phyloP scores from a whole-genome alignment of 2,329 filamentous ascomycete species.

The Fusarium pseudograminearum region DNA sequence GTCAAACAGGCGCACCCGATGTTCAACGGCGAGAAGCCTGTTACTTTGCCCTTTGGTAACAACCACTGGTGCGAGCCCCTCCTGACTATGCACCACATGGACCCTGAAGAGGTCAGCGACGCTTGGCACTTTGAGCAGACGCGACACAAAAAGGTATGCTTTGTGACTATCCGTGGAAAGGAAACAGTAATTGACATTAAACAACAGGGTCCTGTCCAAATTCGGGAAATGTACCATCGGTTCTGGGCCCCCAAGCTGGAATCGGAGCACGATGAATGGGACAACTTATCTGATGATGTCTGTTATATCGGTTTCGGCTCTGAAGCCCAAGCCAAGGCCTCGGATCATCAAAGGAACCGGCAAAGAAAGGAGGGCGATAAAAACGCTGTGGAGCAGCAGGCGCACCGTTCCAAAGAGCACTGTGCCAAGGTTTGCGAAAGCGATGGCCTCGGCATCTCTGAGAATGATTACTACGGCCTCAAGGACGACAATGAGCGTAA shows the following conservation, averaged over 20 bases:
- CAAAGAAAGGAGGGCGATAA: slow-evolving; percentile 57
- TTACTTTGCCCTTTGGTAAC: slow-evolving; percentile 61
- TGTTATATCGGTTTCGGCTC: slow-evolving; percentile 58
- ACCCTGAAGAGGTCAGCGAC: slow-evolving; percentile 62
- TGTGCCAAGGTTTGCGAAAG: slow-evolving; percentile 64
- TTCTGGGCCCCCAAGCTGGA: slow-evolving; percentile 61
- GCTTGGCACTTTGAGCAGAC: slow-evolving; percentile 67
- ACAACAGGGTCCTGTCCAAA: slow-evolving; percentile 57
- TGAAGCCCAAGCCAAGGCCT: slow-evolving; percentile 51
- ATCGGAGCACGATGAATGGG: slow-evolving; percentile 61
- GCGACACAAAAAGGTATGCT: slow-evolving; percentile 57
- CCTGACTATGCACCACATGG: slow-evolving; percentile 69
- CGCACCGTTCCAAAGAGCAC: slow-evolving; percentile 59
- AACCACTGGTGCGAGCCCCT: slow-evolving; percentile 68
- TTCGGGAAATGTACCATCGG: slow-evolving; percentile 63
- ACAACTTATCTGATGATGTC: slow-evolving; percentile 64
- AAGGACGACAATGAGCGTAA: slow-evolving; percentile 47
- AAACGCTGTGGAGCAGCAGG: slow-evolving; percentile 57
- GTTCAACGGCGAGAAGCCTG: slow-evolving; percentile 68
- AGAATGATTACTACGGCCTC: slow-evolving; percentile 51
- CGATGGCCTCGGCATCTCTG: slow-evolving; percentile 53
- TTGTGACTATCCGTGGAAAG: too few species aligned
- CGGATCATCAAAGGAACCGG: slow-evolving; percentile 49
- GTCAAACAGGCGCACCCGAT: slow-evolving; percentile 63
- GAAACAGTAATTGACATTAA: slow-evolving; percentile 24